A percentile compares a stretch with the other conserved stretches of the same genome.
phyloP scores from a whole-genome alignment of 2,329 filamentous ascomycete species.

The Ophiostoma perfectum region DNA sequence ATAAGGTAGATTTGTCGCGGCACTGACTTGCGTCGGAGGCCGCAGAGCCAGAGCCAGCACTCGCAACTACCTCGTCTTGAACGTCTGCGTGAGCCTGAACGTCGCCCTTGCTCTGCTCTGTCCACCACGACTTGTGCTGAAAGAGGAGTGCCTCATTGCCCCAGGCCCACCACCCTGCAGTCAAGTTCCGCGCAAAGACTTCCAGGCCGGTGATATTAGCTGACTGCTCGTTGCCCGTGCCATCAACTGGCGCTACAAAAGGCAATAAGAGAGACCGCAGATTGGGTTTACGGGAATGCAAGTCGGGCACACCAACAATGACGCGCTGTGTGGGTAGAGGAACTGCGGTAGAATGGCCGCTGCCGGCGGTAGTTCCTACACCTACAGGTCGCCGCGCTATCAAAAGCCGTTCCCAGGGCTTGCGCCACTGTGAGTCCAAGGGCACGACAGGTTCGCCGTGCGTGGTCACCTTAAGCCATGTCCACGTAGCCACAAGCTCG shows the following conservation, averaged over 20 bases:
- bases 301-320: slow-evolving; percentile 64
- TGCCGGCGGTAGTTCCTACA: slow-evolving; percentile 30
- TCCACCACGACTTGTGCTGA: slow-evolving; percentile 42
- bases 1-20: neutral
- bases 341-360: slow-evolving; percentile 30
- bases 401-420: slow-evolving; percentile 70
- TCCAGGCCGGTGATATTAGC: slow-evolving; percentile 51
- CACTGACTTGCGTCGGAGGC: neutral
- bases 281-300: slow-evolving; percentile 75
- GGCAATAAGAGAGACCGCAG: slow-evolving; percentile 54
- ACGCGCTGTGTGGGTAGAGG: slow-evolving; percentile 42
- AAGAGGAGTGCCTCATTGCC: slow-evolving; percentile 68
- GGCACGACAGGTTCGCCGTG: slow-evolving; percentile 59
- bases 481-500: slow-evolving; percentile 63
- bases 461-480: slow-evolving; percentile 69
- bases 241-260: neutral
- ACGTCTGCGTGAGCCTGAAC: neutral
- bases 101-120: neutral
- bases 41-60: neutral
- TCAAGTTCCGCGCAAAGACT: slow-evolving; percentile 69
- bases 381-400: slow-evolving; percentile 47
- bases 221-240: neutral
- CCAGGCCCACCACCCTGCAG: slow-evolving; percentile 73
- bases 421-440: slow-evolving; percentile 59
- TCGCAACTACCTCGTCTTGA: no score